phyloP scores from a whole-genome alignment of 768 basidiomycete genomes.

The Mycena olivaceomarginata region DNA sequence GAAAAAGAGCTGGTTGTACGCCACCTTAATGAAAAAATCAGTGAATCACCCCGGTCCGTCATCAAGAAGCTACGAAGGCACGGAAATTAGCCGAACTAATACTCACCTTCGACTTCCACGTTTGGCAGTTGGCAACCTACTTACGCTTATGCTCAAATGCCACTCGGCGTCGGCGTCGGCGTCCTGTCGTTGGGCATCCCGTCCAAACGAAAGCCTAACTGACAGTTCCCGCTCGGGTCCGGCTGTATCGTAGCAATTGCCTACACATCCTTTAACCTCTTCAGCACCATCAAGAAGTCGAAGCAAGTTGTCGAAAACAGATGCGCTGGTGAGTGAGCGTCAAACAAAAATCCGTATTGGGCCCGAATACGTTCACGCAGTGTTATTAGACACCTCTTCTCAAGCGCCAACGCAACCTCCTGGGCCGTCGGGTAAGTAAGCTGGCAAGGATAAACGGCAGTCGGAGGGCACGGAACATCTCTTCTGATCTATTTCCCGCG shows the following conservation, averaged over 20 bases:
- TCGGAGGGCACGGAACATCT: background rate
- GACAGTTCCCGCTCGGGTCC: background rate
- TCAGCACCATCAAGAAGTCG: background rate
- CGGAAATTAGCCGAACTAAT: background rate
- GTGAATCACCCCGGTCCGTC: no score
- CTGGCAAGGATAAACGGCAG: background rate
- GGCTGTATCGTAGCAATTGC: conserved; percentile 24
- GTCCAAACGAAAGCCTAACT: background rate
- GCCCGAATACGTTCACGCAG: background rate
- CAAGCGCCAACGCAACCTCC: background rate
- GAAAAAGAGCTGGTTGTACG: background rate
- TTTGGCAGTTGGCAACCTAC: conserved; percentile 13
- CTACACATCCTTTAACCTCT: background rate
- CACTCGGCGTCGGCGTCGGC: background rate
- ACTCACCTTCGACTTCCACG: conserved; percentile 5
- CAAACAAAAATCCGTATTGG: background rate
- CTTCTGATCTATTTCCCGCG: background rate
- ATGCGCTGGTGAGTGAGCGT: background rate
- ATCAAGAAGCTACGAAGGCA: no score
- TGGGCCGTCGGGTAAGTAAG: background rate
- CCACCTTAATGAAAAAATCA: conserved; percentile 10
- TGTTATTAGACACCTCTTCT: background rate
- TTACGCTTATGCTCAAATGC: background rate
- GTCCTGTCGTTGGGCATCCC: background rate
- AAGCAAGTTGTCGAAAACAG: background rate